Conservation (phyloP, 2,329 filamentous ascomycete species). For the Ophiostoma australiae region DNA sequence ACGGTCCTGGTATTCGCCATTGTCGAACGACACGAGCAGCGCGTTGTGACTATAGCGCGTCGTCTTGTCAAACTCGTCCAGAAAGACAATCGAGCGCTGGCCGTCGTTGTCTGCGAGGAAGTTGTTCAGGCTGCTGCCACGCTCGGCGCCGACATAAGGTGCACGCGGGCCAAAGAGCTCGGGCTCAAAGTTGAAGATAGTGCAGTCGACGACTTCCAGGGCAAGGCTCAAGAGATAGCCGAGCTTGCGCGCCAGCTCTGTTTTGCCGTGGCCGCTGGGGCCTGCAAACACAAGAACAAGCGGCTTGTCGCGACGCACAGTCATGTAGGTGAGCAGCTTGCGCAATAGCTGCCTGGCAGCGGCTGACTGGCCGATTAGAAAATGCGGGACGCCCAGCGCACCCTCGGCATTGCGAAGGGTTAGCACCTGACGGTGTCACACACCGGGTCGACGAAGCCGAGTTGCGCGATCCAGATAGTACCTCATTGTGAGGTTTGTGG, state of each 20-base stretch:
- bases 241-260: slow-evolving; percentile 23
- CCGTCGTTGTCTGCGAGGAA: slow-evolving; percentile 17
- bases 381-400: slow-evolving; percentile 19
- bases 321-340: slow-evolving; percentile 23
- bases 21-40: slow-evolving; percentile 23
- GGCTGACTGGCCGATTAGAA: slow-evolving; percentile 21
- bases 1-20: slow-evolving; percentile 24
- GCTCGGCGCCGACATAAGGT: slow-evolving; percentile 21
- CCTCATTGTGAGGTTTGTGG: slow-evolving; percentile 18
- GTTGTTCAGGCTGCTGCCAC: slow-evolving; percentile 23
- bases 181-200: slow-evolving; percentile 20
- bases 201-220: slow-evolving; percentile 24
- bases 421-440: slow-evolving; percentile 19
- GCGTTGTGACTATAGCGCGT: slow-evolving; percentile 19
- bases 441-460: slow-evolving; percentile 13
- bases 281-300: slow-evolving; percentile 24
- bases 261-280: slow-evolving; percentile 25
- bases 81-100: neutral
- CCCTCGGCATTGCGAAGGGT: slow-evolving; percentile 18
- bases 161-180: slow-evolving; percentile 24
- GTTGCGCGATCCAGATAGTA: slow-evolving; percentile 23
- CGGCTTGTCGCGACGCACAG: slow-evolving; percentile 16
- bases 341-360: slow-evolving; percentile 20
- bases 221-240: slow-evolving; percentile 18
- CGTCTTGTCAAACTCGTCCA: slow-evolving; percentile 26